These are phyloP conservation scores for Ceratocystis lukuohia DNA, from an alignment of 2,329 filamentous ascomycete genomes.

Conservation along the genomic window DNA sequence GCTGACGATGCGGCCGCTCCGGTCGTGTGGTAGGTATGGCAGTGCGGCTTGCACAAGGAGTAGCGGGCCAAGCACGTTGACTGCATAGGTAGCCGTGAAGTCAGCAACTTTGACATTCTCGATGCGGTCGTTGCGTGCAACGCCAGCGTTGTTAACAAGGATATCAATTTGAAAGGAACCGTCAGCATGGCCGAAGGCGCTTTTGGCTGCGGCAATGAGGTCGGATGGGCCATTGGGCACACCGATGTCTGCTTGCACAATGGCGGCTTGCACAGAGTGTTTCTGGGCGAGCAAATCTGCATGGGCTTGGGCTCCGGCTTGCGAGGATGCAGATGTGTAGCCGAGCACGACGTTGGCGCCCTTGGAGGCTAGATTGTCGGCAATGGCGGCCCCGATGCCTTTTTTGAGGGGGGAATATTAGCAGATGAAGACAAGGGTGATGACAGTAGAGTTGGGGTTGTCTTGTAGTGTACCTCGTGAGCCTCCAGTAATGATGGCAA, in stretches of 20 bases:
- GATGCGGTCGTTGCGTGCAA: conserved; percentile 50
- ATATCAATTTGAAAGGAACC: conserved; percentile 58
- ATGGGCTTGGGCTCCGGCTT: conserved; percentile 42
- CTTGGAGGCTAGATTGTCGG: conserved; percentile 58
- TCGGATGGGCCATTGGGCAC: conserved; percentile 45
- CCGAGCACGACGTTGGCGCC: conserved; percentile 56
- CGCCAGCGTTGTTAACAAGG: conserved; percentile 75
- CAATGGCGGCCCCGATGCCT: conserved; percentile 58
- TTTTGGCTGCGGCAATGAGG: conserved; percentile 45
- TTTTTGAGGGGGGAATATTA: conserved; percentile 4
- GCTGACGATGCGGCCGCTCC: conserved; percentile 44
- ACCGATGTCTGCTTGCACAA: conserved; percentile 60
- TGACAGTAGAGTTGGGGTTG: neutral
- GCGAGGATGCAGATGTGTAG: conserved; percentile 42
- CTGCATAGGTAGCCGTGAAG: conserved; percentile 58
- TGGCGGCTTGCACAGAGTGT: conserved; percentile 46
- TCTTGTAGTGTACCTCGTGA: conserved; percentile 47
- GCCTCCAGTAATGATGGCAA: conserved; percentile 66
- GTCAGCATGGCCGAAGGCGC: conserved; percentile 40
- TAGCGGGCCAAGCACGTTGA: conserved; percentile 73
- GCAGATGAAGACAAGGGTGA: neutral
- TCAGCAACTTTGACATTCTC: conserved; percentile 49
- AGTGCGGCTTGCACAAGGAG: conserved; percentile 61
- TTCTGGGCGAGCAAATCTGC: conserved; percentile 42
- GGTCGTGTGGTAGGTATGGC: conserved; percentile 56